phyloP scores from a whole-genome alignment of 1,284 basidiomycete genomes.

The Cryptococcus sp. region DNA sequence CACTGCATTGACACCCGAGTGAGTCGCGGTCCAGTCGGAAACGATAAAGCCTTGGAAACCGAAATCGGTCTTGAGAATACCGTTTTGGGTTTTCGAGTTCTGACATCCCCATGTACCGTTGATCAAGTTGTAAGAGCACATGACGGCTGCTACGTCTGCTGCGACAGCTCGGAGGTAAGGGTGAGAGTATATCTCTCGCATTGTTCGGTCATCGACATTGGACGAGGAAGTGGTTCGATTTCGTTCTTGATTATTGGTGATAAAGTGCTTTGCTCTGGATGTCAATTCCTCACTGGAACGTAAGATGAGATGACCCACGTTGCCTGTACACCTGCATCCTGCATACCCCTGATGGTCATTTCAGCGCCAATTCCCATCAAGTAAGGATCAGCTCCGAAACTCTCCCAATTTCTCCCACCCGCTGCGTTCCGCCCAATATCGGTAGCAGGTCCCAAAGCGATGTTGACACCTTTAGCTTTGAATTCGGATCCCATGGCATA shows the following conservation, averaged over 20 bases:
- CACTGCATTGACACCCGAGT: constrained; percentile 54
- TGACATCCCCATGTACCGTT: constrained; percentile 66
- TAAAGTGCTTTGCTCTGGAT: constrained; percentile 63
- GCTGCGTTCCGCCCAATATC: constrained; percentile 58
- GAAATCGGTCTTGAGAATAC: constrained; percentile 66
- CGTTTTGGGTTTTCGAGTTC: constrained; percentile 63
- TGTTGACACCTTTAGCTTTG: constrained; percentile 72
- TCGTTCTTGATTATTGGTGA: constrained; percentile 46
- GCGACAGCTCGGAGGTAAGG: constrained; percentile 69
- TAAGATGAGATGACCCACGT: constrained; percentile 25
- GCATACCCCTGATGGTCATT: constrained; percentile 70
- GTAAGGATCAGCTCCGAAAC: constrained; percentile 66
- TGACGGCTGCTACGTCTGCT: constrained; percentile 69
- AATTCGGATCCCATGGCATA: constrained; percentile 72
- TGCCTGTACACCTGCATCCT: constrained; percentile 62
- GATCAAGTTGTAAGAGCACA: constrained; percentile 64
- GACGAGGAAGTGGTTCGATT: constrained; percentile 55
- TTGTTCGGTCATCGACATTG: constrained; percentile 70
- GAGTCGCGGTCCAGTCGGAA: constrained; percentile 64
- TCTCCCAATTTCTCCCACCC: constrained; percentile 79
- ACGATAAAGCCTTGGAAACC: constrained; percentile 72
- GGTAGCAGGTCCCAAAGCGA: constrained; percentile 56
- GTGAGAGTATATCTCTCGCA: constrained; percentile 47
- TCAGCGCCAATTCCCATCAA: constrained; percentile 63
- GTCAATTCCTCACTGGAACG: not conserved